Base-by-base conservation (phyloP, 768 basidiomycete species). In the Astraeus odoratus region DNA sequence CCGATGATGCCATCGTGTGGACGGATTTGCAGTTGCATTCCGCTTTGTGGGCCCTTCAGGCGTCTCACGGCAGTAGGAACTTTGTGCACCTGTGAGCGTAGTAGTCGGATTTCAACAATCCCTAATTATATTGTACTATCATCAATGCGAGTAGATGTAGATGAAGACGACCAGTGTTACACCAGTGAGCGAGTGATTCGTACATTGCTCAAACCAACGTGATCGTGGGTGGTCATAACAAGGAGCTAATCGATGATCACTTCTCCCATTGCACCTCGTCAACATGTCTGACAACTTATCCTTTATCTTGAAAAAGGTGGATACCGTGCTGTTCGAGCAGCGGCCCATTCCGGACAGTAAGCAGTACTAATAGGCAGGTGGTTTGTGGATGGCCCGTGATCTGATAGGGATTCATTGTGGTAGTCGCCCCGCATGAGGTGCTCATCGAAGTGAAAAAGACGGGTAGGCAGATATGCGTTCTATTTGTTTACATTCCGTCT, bases 381-480 rank as follows among this genome's bases (percentile, higher is more conserved):
- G 31, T 23, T 27, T n/a, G 37, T 22, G 22, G 22, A 23, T 39
- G 25, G 31, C 24, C 27, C 23, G 15, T 44, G 34, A 6, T 13
- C 15, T 30, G 20, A 42, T 43, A 38, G 39, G 43, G 44, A 34
- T 43, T 47, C 39, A 57, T 44, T 36, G 15, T 20, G 8, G 27
- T 57, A 86, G 85, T 86, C 50, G 70, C 74, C 16, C 75, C 75
- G 44, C 71, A 83, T 57, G 86, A 96, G 51, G 90, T 92, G 33
- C 78, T 97, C 18, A 80, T 98, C 26, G 73, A 86, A 55, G 85
- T 97, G 33, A 92, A 90, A 69, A 93, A 93, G 69, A 95, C 93
- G 15, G 92, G 89, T 82, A 48, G 48, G 74, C 55, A n/a, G 35
- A 35, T 13, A 37, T 39, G 8, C 19, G 10, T 38, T 33, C 47